phyloP scores from a whole-genome alignment of 371 early-diverging fungal species.

The Blakeslea trispora region DNA sequence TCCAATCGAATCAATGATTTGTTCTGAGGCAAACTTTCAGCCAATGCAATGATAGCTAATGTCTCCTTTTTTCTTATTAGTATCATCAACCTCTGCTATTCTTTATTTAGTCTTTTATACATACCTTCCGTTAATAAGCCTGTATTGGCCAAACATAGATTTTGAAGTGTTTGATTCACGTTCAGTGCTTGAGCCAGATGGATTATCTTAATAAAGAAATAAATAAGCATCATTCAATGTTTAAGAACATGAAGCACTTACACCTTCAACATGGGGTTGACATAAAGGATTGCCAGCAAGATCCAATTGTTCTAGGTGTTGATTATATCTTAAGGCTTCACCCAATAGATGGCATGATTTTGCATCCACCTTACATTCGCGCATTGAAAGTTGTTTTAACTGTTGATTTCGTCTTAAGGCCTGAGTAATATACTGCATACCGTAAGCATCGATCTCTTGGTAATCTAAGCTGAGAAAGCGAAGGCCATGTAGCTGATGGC shows the following conservation, averaged over 20 bases:
- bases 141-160: constrained; percentile 66
- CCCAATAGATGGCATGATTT: constrained; percentile 55
- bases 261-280: constrained; percentile 47
- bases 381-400: constrained; percentile 47
- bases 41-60: constrained; percentile 69
- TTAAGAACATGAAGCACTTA: too few relatives aligned
- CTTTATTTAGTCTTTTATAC: too few relatives aligned
- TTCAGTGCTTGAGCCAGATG: constrained; percentile 63
- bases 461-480: constrained; percentile 35
- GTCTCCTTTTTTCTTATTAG: too few relatives aligned
- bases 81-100: too few relatives aligned
- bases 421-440: constrained; percentile 65
- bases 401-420: constrained; percentile 62
- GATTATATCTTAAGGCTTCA: constrained; percentile 64
- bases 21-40: constrained; percentile 82
- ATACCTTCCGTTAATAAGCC: constrained; percentile 63
- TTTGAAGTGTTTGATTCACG: constrained; percentile 64
- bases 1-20: constrained; percentile 66
- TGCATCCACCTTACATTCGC: constrained; percentile 62
- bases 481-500: constrained; percentile 37
- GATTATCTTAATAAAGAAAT: constrained; percentile 37
- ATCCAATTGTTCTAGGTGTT: constrained; percentile 40
- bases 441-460: constrained; percentile 63
- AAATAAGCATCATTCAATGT: too few relatives aligned
- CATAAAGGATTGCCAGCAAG: constrained; percentile 47